Percentiles rank a stretch among this genome's conserved stretches.
Evolutionary conservation across 2,329 filamentous ascomycete species (phyloP).

Genomic region (Dryadomyces quercus-mongolicae): DNA sequence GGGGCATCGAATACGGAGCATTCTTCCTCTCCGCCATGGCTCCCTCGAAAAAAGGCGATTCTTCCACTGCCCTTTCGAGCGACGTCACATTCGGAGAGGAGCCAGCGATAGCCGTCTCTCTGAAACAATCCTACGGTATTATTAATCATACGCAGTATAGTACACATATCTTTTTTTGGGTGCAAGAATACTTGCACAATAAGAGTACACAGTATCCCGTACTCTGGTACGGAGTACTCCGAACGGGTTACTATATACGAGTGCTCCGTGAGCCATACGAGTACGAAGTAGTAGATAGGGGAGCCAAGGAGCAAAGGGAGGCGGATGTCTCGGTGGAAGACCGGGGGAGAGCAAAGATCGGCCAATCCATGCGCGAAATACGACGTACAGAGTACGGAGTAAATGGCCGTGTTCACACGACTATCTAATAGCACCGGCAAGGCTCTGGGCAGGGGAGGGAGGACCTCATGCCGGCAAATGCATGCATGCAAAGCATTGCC

Average conservation of each 20-base stretch:
- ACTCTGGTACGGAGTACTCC: not conserved
- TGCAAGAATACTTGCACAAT: no score
- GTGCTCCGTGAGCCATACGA: not conserved
- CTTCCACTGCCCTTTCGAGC: not conserved
- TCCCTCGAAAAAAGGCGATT: not conserved
- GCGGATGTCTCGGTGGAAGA: not conserved
- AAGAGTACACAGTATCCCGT: no score
- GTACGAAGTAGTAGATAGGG: no score
- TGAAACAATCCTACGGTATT: constrained; percentile 1
- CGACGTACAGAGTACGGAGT: not conserved
- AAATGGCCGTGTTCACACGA: not conserved
- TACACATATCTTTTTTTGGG: no score
- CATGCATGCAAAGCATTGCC: not conserved
- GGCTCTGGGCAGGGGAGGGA: not conserved
- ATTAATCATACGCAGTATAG: no score
- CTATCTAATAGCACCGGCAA: not conserved
- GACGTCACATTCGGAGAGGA: constrained; percentile 3
- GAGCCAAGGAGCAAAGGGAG: not conserved
- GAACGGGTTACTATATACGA: no score
- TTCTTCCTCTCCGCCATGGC: not conserved
- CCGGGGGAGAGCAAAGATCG: not conserved
- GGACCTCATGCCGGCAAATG: not conserved
- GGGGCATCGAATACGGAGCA: not conserved
- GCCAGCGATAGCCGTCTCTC: not conserved
- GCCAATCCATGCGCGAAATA: not conserved